Percentiles rank a stretch among this genome's conserved stretches.
Conservation (phyloP, 2,329 filamentous ascomycete species). For the Diaporthe amygdali region DNA sequence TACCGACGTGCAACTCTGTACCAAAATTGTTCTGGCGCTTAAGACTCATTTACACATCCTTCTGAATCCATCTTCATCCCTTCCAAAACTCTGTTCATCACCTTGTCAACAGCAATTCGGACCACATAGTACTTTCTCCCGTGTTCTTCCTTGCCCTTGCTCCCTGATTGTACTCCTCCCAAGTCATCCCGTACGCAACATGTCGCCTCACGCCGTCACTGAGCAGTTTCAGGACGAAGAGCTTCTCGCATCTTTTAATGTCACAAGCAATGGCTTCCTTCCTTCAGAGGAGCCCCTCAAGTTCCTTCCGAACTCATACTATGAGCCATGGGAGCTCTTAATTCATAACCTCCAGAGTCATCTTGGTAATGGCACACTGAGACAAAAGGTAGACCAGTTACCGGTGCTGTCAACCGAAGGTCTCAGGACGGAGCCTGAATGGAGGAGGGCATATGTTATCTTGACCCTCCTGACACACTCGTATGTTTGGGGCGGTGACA, state of each 20-base stretch:
- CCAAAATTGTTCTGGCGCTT: neutral
- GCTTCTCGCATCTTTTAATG: constrained; percentile 39
- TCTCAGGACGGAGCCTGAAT: constrained; percentile 71
- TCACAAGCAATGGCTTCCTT: constrained; percentile 74
- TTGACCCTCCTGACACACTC: constrained; percentile 81
- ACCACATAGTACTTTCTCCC: neutral
- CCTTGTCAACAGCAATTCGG: neutral
- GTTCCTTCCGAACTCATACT: constrained; percentile 72
- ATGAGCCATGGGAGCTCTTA: constrained; percentile 79
- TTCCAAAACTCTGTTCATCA: neutral
- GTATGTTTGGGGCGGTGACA: constrained; percentile 87
- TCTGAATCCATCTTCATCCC: neutral
- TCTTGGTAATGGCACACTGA: constrained; percentile 68
- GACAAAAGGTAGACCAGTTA: constrained; percentile 67
- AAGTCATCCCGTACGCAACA: constrained; percentile 26
- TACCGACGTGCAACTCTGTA: neutral
- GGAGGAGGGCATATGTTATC: constrained; percentile 81
- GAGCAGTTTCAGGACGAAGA: constrained; percentile 29
- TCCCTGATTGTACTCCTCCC: neutral
- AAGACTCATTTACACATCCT: neutral
- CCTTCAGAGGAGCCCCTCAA: constrained; percentile 72
- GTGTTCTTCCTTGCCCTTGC: neutral
- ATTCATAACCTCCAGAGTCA: constrained; percentile 70
- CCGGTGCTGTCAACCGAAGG: constrained; percentile 71
- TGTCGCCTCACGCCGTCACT: constrained; percentile 50